Percentiles rank a stretch among this genome's conserved stretches.
phyloP scores from a whole-genome alignment of 495 filamentous ascomycete species.

The Immersiella caudata region DNA sequence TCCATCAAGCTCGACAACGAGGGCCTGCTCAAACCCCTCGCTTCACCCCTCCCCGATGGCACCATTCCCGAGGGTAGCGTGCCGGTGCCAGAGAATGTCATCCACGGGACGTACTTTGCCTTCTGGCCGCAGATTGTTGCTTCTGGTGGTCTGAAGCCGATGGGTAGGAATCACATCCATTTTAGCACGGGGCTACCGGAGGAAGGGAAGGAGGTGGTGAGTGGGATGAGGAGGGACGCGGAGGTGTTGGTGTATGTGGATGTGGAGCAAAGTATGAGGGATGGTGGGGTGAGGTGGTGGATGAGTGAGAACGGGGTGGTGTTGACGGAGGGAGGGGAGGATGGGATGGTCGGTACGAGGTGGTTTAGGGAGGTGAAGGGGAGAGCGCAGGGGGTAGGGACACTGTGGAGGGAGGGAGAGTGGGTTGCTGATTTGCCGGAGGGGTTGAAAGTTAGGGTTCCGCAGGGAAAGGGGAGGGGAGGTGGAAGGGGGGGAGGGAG shows the following conservation, averaged over 20 bases:
- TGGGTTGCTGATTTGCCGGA: constrained; percentile 60
- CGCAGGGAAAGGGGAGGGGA: constrained; percentile 49
- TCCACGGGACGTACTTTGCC: constrained; percentile 85
- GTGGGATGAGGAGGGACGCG: constrained; percentile 80
- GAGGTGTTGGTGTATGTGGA: constrained; percentile 83
- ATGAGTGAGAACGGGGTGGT: constrained; percentile 82
- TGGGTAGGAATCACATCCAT: constrained; percentile 86
- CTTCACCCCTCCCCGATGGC: constrained; percentile 34
- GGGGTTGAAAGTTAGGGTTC: constrained; percentile 44
- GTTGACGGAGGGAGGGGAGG: constrained; percentile 52
- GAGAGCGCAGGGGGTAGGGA: constrained; percentile 58
- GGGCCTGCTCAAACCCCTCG: constrained; percentile 68
- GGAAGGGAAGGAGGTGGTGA: constrained; percentile 61
- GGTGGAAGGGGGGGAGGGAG: constrained; percentile 30
- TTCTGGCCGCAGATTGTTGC: constrained; percentile 73
- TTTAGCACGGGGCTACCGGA: constrained; percentile 71
- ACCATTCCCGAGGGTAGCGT: constrained; percentile 21
- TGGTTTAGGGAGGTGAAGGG: constrained; percentile 62
- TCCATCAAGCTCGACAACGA: constrained; percentile 69
- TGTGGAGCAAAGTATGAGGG: constrained; percentile 62
- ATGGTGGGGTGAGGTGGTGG: constrained; percentile 77
- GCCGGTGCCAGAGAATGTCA: constrained; percentile 61
- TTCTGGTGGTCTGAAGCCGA: constrained; percentile 74
- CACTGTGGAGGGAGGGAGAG: constrained; percentile 67
- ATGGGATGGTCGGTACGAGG: constrained; percentile 47